Evolutionary conservation across 495 filamentous ascomycete species (phyloP), one percentile per base, ranked within the genome.

Genomic region (Clohesyomyces aquaticus): DNA sequence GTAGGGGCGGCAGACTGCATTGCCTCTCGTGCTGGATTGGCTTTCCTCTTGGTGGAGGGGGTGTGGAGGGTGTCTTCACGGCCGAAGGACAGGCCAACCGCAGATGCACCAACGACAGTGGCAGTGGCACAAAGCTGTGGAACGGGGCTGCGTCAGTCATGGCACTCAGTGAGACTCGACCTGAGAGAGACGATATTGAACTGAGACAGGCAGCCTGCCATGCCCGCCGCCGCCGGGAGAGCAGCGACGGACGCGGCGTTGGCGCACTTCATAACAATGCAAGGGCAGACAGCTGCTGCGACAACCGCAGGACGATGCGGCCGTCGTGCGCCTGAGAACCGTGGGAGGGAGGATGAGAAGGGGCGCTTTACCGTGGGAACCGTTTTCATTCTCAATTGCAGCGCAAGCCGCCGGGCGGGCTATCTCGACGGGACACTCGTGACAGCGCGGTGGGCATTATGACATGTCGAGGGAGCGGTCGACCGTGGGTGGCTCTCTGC

Each of bases 101-200:
- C 80, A 65, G 87, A 86, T 63, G 87, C 82, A 74, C 83, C 85
- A 73, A 88, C 79, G 58, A 85, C 87, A 78, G 87, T 88, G 79
- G 85, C 84, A 68, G 85, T 76, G 67, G 87, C 87, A 86, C 87
- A 89, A 41, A 89, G 81, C 87, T 89, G 72, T 71, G 52, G 54
- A 55, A 67, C 64, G 50, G 53, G 3, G 42, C 59, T 61, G 61
- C 45, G 68, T 71, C 68, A 71, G 68, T 59, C 50, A 64, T 53
- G 21, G 55, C 32, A 43, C 22, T 19, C 51, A 10, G 67, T 66
- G 57, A 18, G 23, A 65, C 63, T 53, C 14, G n/a, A 19, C 48
- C 59, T n/a, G 59, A 32, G 63, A 53, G 59, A 23, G 28, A n/a
- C n/a, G n/a, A 45, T 55, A 29, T 55, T 35, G 46, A 48, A 52